phyloP scores from a whole-genome alignment of 805 yeast species.

The Candida insectalens region DNA sequence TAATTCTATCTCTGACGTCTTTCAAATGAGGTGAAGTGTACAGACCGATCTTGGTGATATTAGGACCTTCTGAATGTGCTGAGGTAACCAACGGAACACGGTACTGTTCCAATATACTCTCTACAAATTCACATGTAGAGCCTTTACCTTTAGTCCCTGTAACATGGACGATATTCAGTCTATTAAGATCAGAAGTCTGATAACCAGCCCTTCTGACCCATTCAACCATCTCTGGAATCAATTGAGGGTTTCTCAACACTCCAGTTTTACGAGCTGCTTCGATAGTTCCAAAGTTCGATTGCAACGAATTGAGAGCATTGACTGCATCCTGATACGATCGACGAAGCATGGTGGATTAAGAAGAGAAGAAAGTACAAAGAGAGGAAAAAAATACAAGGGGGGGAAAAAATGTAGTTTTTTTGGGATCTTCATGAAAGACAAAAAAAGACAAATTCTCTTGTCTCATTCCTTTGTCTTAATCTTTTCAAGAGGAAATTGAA shows the following conservation, averaged over 20 bases:
- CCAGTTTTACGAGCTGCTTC: slow-evolving; percentile 75
- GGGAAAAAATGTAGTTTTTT: too few relatives aligned
- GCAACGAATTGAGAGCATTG: slow-evolving; percentile 72
- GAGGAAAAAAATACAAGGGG: background rate
- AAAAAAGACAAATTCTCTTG: too few relatives aligned
- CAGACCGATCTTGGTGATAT: slow-evolving; percentile 66
- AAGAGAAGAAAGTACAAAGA: background rate
- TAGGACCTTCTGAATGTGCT: slow-evolving; percentile 4
- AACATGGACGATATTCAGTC: slow-evolving; percentile 74
- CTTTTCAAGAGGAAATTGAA: too few relatives aligned
- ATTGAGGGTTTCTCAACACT: slow-evolving; percentile 45
- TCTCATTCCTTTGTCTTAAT: too few relatives aligned
- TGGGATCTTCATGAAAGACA: too few relatives aligned
- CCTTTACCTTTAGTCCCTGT: slow-evolving; percentile 99
- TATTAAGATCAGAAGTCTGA: slow-evolving; percentile 55
- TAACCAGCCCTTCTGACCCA: slow-evolving; percentile 70
- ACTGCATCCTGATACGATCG: slow-evolving; percentile 59
- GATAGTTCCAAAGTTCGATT: slow-evolving; percentile 83
- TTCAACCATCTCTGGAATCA: slow-evolving; percentile 79
- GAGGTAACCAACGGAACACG: slow-evolving; percentile 14
- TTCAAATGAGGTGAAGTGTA: slow-evolving; percentile 94
- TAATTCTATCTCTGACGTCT: slow-evolving; percentile 84
- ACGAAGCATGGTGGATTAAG: slow-evolving; percentile 15
- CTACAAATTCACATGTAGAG: slow-evolving; percentile 90
- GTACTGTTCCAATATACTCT: slow-evolving; percentile 68